Conservation (phyloP, 768 basidiomycete species). For the Lyophyllum shimeji region DNA sequence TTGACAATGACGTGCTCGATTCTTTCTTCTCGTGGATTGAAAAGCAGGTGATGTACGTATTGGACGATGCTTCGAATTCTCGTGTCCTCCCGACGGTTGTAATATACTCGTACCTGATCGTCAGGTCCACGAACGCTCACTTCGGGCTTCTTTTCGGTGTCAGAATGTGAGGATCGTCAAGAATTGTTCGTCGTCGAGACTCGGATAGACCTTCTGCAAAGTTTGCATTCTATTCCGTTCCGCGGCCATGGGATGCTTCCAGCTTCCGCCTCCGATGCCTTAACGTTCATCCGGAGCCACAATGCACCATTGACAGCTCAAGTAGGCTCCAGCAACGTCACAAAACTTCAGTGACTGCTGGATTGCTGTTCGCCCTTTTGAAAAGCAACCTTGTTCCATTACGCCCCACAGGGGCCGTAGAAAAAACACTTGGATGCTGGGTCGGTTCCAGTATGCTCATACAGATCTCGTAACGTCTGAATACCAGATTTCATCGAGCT, state of each 20-base stretch:
- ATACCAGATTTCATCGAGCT: too few species aligned
- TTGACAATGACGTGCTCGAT: neutral
- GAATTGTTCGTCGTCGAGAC: neutral
- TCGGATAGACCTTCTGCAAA: neutral
- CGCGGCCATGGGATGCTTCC: neutral
- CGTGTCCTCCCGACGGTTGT: neutral
- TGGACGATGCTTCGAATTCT: neutral
- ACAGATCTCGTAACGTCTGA: too few species aligned
- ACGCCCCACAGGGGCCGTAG: too few species aligned
- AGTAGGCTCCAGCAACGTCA: too few species aligned
- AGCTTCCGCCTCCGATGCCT: too few species aligned
- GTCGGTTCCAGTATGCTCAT: too few species aligned
- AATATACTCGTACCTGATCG: neutral
- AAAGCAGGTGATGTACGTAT: neutral
- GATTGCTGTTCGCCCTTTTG: too few species aligned
- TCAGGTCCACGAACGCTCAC: neutral
- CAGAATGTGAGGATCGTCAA: neutral
- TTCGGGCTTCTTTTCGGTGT: neutral
- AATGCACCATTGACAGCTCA: too few species aligned
- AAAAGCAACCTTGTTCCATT: too few species aligned
- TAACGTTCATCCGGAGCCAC: too few species aligned
- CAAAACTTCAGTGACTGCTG: too few species aligned
- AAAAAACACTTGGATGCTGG: too few species aligned
- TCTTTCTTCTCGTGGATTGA: neutral
- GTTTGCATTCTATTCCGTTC: neutral